These are phyloP conservation scores for Phlyctochytrium arcticum DNA, from an alignment of 192 early-diverging fungal species.

Conservation along the genomic window DNA sequence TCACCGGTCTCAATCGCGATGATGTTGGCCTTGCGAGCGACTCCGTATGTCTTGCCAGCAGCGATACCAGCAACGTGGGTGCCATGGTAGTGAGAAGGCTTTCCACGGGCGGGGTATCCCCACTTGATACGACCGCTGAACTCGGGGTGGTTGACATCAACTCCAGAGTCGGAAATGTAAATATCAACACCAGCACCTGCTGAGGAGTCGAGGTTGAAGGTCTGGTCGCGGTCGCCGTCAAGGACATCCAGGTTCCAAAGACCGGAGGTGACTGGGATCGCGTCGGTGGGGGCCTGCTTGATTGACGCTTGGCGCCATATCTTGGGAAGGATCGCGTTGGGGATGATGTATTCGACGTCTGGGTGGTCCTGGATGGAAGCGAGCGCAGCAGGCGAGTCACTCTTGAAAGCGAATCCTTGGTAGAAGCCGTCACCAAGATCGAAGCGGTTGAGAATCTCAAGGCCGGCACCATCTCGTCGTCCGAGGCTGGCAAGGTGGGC, in stretches of 20 bases:
- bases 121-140: conserved; percentile 43
- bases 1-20: conserved; percentile 60
- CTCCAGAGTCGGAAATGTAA: conserved; percentile 40
- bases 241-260: conserved; percentile 51
- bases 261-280: conserved; percentile 3
- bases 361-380: conserved; percentile 11
- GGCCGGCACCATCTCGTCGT: too few species aligned
- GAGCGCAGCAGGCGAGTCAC: not conserved
- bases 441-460: conserved; percentile 9
- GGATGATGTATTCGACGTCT: conserved; percentile 33
- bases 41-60: conserved; percentile 39
- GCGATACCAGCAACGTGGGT: conserved; percentile 54
- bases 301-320: too few species aligned
- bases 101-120: conserved; percentile 34
- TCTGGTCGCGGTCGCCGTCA: too few species aligned
- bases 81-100: conserved; percentile 42
- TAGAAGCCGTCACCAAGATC: conserved; percentile 1
- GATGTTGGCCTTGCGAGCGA: conserved; percentile 54
- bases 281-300: not conserved
- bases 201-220: too few species aligned
- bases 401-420: conserved; percentile 13
- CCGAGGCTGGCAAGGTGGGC: too few species aligned
- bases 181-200: conserved; percentile 5
- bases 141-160: too few species aligned
- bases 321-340: too few species aligned